These are phyloP conservation scores for Melaleuca alternifolia DNA, from an alignment of 345 rosid genomes.

Conservation along the genomic window DNA sequence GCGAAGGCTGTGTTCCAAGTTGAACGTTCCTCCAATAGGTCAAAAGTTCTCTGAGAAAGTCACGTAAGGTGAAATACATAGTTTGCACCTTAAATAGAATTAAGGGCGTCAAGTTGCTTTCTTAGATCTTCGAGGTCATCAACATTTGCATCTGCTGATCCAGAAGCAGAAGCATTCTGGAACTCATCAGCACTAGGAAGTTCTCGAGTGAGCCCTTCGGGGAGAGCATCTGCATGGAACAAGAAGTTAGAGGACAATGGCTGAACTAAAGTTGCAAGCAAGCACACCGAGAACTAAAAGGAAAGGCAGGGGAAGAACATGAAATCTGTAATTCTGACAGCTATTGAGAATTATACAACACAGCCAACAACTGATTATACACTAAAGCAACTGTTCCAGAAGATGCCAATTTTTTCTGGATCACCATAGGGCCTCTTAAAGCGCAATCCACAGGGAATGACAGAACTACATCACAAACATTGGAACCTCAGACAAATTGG, in stretches of 20 bases:
- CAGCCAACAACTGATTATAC: not conserved
- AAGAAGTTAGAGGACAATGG: not conserved
- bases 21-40: not conserved
- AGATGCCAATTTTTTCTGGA: not conserved
- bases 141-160: conserved; percentile 21
- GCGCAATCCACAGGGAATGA: not conserved
- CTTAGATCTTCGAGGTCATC: conserved; percentile 78
- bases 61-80: not conserved
- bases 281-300: not conserved
- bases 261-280: not conserved
- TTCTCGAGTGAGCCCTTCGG: conserved; percentile 81
- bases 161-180: conserved; percentile 26
- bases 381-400: not conserved
- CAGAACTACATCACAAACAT: not conserved
- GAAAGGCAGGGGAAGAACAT: not conserved
- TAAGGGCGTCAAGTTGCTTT: conserved; percentile 84
- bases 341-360: not conserved
- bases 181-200: conserved; percentile 72
- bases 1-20: not conserved
- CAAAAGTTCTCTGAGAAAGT: not conserved
- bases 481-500: not conserved
- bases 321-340: not conserved
- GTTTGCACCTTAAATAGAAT: conserved; percentile 21
- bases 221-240: conserved; percentile 44
- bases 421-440: not conserved